phyloP scores from a whole-genome alignment of 768 basidiomycete genomes.

The Lactarius indigo region DNA sequence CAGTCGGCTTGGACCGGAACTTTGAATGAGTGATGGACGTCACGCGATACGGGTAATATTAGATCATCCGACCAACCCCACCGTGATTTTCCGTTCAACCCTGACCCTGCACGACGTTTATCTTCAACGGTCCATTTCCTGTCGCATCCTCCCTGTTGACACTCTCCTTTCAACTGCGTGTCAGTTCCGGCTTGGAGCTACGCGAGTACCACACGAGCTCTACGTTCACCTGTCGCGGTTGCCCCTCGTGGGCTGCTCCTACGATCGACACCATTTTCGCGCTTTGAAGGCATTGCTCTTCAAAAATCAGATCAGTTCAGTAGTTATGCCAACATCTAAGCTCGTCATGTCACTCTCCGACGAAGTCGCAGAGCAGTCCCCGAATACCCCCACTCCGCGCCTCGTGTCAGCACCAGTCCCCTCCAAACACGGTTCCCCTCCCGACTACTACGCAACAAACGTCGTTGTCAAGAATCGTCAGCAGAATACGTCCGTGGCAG shows the following conservation, averaged over 20 bases:
- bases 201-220: not conserved
- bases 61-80: not conserved
- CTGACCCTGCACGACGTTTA: too few species aligned
- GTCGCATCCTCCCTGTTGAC: not conserved
- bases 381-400: not conserved
- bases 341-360: not conserved
- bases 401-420: not conserved
- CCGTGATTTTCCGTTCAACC: not conserved
- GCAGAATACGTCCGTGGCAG: constrained; percentile 21
- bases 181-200: not conserved
- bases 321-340: constrained; percentile 9
- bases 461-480: not conserved
- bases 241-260: not conserved
- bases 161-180: not conserved
- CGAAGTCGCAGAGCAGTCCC: not conserved
- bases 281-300: not conserved
- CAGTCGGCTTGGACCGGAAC: not conserved
- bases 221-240: not conserved
- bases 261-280: not conserved
- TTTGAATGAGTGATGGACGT: too few species aligned
- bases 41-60: too few species aligned
- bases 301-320: not conserved
- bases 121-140: not conserved
- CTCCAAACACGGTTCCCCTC: not conserved
- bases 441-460: not conserved